Percentiles rank a stretch among this genome's conserved stretches.
Evolutionary conservation across 1,284 basidiomycete species (phyloP).

Genomic region (Fomitiporia mediterranea): DNA sequence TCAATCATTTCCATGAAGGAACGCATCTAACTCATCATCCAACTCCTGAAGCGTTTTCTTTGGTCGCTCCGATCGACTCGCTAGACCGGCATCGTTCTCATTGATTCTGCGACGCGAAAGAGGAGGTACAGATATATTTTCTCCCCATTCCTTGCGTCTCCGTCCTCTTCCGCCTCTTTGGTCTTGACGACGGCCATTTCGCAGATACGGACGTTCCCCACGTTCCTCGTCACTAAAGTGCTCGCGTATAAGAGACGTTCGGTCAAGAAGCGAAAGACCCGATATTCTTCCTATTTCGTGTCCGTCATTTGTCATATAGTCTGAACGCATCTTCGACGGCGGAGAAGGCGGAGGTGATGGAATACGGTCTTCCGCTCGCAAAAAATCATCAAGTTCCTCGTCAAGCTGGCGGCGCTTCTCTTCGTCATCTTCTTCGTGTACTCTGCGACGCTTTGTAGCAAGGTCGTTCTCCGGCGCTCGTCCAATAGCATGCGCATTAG

Average conservation of each 20-base stretch:
- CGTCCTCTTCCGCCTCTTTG: slow-evolving; percentile 17
- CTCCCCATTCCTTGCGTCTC: slow-evolving; percentile 2
- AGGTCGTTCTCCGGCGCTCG: slow-evolving; percentile 26
- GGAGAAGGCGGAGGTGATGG: slow-evolving; percentile 33
- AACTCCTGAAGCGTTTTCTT: slow-evolving; percentile 63
- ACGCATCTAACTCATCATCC: slow-evolving; percentile 74
- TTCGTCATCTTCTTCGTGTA: slow-evolving; percentile 32
- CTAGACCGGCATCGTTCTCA: slow-evolving; percentile 21
- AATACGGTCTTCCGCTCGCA: slow-evolving; percentile 33
- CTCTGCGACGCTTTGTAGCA: slow-evolving; percentile 34
- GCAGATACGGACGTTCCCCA: slow-evolving; percentile 29
- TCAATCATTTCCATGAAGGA: slow-evolving; percentile 43
- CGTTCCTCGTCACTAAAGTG: slow-evolving; percentile 24
- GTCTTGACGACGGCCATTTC: not conserved
- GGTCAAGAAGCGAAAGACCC: slow-evolving; percentile 48
- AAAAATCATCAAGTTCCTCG: slow-evolving; percentile 61
- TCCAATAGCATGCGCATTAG: slow-evolving; percentile 30
- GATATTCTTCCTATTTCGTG: slow-evolving; percentile 24
- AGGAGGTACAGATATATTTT: slow-evolving; percentile 2
- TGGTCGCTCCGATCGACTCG: slow-evolving; percentile 35
- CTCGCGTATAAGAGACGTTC: slow-evolving; percentile 43
- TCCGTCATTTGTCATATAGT: slow-evolving; percentile 41
- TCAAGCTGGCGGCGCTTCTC: slow-evolving; percentile 40
- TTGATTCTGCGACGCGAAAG: slow-evolving; percentile 14
- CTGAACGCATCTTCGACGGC: slow-evolving; percentile 60